A percentile compares a stretch with the other conserved stretches of the same genome.
Evolutionary conservation across 140 eudicot genomes (phyloP).

Genomic region (Senecio squalidus): DNA sequence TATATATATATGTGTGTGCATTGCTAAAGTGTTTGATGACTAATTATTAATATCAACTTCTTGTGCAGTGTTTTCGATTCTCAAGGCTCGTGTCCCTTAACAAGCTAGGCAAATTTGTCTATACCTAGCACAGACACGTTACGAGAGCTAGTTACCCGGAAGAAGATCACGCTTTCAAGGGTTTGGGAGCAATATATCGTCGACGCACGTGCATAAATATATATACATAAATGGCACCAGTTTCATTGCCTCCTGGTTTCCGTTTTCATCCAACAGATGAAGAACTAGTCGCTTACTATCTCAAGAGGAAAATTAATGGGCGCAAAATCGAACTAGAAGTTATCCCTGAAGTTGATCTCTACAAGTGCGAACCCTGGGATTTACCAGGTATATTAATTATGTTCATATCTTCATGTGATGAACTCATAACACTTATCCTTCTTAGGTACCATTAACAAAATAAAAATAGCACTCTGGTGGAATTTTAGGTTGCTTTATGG

Average conservation of each 20-base stretch:
- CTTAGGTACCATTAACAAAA: not conserved
- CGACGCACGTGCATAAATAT: not conserved
- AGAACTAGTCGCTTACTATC: slow-evolving; percentile 90
- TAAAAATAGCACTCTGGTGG: slow-evolving; percentile 4
- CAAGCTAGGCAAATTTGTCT: slow-evolving; percentile 16
- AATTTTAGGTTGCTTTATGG: slow-evolving; percentile 34
- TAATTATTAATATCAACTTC: slow-evolving; percentile 15
- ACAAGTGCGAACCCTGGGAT: slow-evolving; percentile 99
- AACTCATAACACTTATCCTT: not conserved
- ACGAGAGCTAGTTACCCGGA: not conserved
- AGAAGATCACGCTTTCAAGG: slow-evolving; percentile 16
- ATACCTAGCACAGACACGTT: slow-evolving; percentile 16
- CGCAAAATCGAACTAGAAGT: slow-evolving; percentile 84
- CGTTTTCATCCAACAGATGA: slow-evolving; percentile 96
- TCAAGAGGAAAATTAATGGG: slow-evolving; percentile 84
- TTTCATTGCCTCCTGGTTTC: slow-evolving; percentile 98
- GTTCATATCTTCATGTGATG: slow-evolving; percentile 2
- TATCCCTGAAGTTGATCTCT: slow-evolving; percentile 98
- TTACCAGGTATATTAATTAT: slow-evolving; percentile 58
- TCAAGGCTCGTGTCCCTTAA: slow-evolving; percentile 34
- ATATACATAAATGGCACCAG: slow-evolving; percentile 69
- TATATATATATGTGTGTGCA: not conserved
- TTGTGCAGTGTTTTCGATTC: slow-evolving; percentile 35
- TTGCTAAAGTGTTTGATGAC: slow-evolving; percentile 2
- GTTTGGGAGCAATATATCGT: not conserved